These are phyloP conservation scores for Termitomyces sp. DNA, from an alignment of 768 basidiomycete genomes.

Conservation along the genomic window DNA sequence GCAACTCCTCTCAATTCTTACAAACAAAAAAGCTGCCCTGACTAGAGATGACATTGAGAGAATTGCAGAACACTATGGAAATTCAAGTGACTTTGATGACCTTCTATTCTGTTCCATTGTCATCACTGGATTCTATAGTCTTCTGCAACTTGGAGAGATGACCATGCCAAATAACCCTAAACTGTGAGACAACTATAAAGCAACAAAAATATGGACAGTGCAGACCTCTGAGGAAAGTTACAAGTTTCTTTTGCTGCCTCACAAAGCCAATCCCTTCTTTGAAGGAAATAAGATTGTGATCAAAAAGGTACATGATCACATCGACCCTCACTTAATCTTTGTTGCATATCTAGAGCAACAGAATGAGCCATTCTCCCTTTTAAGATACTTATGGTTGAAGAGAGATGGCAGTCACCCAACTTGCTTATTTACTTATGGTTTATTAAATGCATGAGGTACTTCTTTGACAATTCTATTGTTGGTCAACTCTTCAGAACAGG, in stretches of 20 bases:
- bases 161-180: background rate
- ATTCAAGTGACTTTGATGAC: conserved; percentile 4
- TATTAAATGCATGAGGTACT: conserved; percentile 1
- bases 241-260: background rate
- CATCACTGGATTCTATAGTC: background rate
- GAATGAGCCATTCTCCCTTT: conserved; percentile 6
- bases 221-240: background rate
- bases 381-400: conserved; percentile 14
- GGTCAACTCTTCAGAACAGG: conserved; percentile 38
- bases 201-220: background rate
- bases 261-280: no score
- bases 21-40: conserved; percentile 20
- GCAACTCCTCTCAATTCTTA: background rate
- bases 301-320: no score
- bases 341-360: background rate
- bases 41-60: background rate
- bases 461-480: conserved; percentile 12
- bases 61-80: background rate
- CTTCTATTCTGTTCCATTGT: background rate
- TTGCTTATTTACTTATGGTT: conserved; percentile 17
- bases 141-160: background rate
- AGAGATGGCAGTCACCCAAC: conserved; percentile 10
- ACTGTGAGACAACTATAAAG: background rate
- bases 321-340: no score
- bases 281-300: no score